Percentiles rank a stretch among this genome's conserved stretches.
phyloP scores from a whole-genome alignment of 192 early-diverging fungal species.

The Diversispora epigaea region DNA sequence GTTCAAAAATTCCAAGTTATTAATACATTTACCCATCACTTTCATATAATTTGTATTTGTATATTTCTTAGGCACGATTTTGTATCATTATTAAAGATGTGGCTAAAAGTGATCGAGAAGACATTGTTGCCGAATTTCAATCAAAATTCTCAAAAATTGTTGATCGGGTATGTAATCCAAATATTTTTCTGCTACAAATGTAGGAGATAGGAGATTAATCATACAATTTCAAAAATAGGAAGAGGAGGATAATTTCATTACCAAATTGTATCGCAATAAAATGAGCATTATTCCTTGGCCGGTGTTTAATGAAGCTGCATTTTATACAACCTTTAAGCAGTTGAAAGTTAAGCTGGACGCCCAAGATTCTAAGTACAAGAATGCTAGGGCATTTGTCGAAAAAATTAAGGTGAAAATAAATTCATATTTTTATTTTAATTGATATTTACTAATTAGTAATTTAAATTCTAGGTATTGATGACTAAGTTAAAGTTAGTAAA shows the following conservation, averaged over 20 bases:
- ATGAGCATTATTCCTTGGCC: slow-evolving; percentile 33
- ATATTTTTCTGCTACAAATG: too few relatives aligned
- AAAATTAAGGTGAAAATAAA: neutral
- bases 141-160: slow-evolving; percentile 12
- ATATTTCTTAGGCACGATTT: neutral
- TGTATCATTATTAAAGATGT: slow-evolving; percentile 34
- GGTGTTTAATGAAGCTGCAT: slow-evolving; percentile 22
- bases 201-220: too few relatives aligned
- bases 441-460: too few relatives aligned
- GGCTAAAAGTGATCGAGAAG: slow-evolving; percentile 3
- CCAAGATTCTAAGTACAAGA: neutral
- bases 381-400: neutral
- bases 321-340: neutral
- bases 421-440: too few relatives aligned
- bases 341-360: slow-evolving; percentile 1
- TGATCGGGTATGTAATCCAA: neutral
- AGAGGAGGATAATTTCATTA: slow-evolving; percentile 30
- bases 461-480: too few relatives aligned
- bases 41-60: too few relatives aligned
- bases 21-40: too few relatives aligned
- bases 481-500: slow-evolving; percentile 2
- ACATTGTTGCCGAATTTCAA: slow-evolving; percentile 22
- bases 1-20: neutral
- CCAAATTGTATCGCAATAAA: slow-evolving; percentile 11
- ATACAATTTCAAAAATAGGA: neutral